Base-by-base conservation (phyloP, 2,329 filamentous ascomycete species). In the Ceratocystiopsis brevicomis region DNA sequence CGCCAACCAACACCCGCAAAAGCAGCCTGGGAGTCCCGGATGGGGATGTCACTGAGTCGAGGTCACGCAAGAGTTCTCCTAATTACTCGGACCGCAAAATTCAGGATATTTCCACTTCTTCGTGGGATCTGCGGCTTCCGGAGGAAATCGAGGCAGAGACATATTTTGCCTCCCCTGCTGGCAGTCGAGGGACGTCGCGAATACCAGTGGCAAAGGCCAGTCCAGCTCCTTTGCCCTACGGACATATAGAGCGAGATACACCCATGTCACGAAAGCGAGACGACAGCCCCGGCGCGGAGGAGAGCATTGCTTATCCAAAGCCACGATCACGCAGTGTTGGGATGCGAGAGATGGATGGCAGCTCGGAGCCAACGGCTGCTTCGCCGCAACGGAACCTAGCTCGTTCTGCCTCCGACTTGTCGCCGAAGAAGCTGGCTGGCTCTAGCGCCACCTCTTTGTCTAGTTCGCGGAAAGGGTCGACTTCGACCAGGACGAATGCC, bases 181-280 rank as follows among this genome's bases (percentile, higher is more conserved):
- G 57, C 49, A 68, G 57, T 54, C 80, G 69, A 61, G 72, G 66
- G 63, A 73, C 62, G 64, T 94, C 88, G 38, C 77, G 84, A 43
- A 95, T 98, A 56, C 90, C 90, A 1, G 69, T 96, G 35, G 77
- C 85, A 30, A 87, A 84, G 53, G 65, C 72, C 14, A 94, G 84
- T 56, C 81, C 82, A 2, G 71, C 76, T 17, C 85, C 86, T 12
- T 78, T 92, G 46, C 73, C 82, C 2, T 59, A 71, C 42, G 74
- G 80, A 41, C 74, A 78, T 49, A 66, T 84, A 39, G 86, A 88
- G 50, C 74, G 86, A 49, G 80, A 85, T 52, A 76, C 73, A 19
- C 76, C 76, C 18, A 65, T 79, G 38, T 63, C 69, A 44, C 73
- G 86, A 44, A 73, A 69, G 50, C 65, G 67, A 51, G 73, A 69